These are phyloP conservation scores for Rhodotorula mucilaginosa DNA, from an alignment of 1,284 basidiomycete genomes.

Conservation along the genomic window DNA sequence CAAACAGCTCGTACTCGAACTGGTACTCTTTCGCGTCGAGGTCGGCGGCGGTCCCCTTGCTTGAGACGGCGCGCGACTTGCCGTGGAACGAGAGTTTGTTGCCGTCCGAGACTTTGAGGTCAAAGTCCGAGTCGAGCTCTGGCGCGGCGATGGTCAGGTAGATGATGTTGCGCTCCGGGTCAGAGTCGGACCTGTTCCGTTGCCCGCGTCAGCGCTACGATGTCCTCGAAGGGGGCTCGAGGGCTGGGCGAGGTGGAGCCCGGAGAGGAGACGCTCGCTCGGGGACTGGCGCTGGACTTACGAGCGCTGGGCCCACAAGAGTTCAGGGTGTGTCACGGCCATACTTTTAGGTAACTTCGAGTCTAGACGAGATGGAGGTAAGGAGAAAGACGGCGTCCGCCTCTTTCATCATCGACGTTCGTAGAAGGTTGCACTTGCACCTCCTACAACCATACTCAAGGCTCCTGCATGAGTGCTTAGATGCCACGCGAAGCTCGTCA, in stretches of 20 bases:
- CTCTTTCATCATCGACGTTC: too few relatives aligned
- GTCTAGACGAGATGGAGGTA: too few relatives aligned
- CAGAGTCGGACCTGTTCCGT: slow-evolving; percentile 27
- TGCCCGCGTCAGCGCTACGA: not conserved
- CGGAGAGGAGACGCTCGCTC: not conserved
- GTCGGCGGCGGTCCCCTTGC: slow-evolving; percentile 28
- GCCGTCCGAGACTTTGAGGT: slow-evolving; percentile 11
- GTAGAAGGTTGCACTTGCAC: too few relatives aligned
- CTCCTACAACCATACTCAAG: too few relatives aligned
- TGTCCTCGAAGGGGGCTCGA: not conserved
- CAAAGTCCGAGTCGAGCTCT: slow-evolving; percentile 35
- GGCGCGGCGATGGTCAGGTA: slow-evolving; percentile 40
- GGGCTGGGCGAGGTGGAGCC: not conserved
- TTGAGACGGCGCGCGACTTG: slow-evolving; percentile 18
- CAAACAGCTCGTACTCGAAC: slow-evolving; percentile 38
- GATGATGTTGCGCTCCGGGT: slow-evolving; percentile 35
- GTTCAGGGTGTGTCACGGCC: slow-evolving; percentile 58
- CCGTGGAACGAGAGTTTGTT: slow-evolving; percentile 35
- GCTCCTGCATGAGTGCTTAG: too few relatives aligned
- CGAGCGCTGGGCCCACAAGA: slow-evolving; percentile 87
- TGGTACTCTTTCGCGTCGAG: slow-evolving; percentile 35
- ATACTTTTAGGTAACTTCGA: not conserved
- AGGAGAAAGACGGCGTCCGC: too few relatives aligned
- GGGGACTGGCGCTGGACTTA: slow-evolving; percentile 1
- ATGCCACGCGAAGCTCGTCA: too few relatives aligned